A percentile compares a stretch with the other conserved stretches of the same genome.
Evolutionary conservation across 768 basidiomycete genomes (phyloP).

Genomic region (Boletus speciosus): DNA sequence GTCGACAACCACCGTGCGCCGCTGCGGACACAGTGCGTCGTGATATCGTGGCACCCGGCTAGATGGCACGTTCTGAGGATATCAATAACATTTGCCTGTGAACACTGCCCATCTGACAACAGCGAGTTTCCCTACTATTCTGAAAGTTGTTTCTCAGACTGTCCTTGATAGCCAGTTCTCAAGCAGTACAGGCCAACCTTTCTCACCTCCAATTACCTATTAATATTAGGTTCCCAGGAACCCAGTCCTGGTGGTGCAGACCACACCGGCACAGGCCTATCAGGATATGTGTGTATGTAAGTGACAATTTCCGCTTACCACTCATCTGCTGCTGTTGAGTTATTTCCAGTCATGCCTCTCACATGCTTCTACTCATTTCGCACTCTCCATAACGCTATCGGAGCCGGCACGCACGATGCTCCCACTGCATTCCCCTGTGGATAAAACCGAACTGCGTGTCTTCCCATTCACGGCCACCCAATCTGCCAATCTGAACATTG

Average conservation of each 20-base stretch:
- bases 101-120: neutral
- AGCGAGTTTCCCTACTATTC: neutral
- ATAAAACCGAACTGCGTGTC: neutral
- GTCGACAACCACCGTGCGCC: neutral
- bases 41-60: neutral
- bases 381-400: constrained; percentile 4
- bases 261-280: constrained; percentile 12
- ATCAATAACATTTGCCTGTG: neutral
- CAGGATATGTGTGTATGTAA: constrained; percentile 17
- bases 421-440: neutral
- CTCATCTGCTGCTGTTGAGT: neutral
- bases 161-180: constrained; percentile 6
- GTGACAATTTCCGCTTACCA: neutral
- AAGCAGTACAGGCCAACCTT: constrained; percentile 2
- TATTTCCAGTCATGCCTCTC: constrained; percentile 14
- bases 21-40: too few species aligned
- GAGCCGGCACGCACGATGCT: constrained; percentile 3
- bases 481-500: neutral
- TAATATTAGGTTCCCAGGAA: constrained; percentile 11
- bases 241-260: neutral
- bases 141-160: neutral
- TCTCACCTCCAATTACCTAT: constrained; percentile 13
- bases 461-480: neutral
- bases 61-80: neutral
- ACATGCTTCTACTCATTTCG: constrained; percentile 1